Conservation (phyloP, 2,329 filamentous ascomycete species). For the Hymenoscyphus fructigenus region DNA sequence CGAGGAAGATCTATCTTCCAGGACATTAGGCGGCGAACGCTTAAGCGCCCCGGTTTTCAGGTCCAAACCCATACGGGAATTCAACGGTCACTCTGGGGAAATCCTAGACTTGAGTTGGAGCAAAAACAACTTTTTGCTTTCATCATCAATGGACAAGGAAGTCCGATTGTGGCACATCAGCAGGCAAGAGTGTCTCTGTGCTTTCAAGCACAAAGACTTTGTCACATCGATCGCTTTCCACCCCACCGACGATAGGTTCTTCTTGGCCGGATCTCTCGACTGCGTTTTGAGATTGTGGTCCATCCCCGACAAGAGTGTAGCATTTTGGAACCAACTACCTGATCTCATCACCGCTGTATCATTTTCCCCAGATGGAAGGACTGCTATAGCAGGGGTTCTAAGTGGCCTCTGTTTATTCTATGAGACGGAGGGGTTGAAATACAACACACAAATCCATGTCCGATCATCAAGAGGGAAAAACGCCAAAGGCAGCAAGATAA, state of each 20-base stretch:
- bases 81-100: constrained; percentile 78
- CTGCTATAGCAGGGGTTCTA: constrained; percentile 82
- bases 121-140: constrained; percentile 96
- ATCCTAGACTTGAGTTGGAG: constrained; percentile 95
- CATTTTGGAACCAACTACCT: constrained; percentile 71
- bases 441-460: constrained; percentile 86
- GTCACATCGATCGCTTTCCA: constrained; percentile 95
- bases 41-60: constrained; percentile 90
- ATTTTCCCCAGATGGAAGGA: constrained; percentile 89
- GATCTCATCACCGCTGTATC: constrained; percentile 93
- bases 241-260: constrained; percentile 92
- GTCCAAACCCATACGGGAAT: constrained; percentile 74
- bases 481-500: constrained; percentile 95
- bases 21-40: constrained; percentile 54
- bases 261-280: constrained; percentile 89
- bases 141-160: constrained; percentile 97
- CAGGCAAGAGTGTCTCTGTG: constrained; percentile 81
- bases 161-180: constrained; percentile 92
- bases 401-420: constrained; percentile 87
- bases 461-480: constrained; percentile 89
- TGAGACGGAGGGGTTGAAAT: constrained; percentile 85
- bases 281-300: constrained; percentile 89
- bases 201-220: constrained; percentile 92
- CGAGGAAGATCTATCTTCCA: constrained; percentile 56
- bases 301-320: constrained; percentile 93